A percentile compares a stretch with the other conserved stretches of the same genome.
phyloP scores from a whole-genome alignment of 257 asterid genomes.

The Petunia axillaris region DNA sequence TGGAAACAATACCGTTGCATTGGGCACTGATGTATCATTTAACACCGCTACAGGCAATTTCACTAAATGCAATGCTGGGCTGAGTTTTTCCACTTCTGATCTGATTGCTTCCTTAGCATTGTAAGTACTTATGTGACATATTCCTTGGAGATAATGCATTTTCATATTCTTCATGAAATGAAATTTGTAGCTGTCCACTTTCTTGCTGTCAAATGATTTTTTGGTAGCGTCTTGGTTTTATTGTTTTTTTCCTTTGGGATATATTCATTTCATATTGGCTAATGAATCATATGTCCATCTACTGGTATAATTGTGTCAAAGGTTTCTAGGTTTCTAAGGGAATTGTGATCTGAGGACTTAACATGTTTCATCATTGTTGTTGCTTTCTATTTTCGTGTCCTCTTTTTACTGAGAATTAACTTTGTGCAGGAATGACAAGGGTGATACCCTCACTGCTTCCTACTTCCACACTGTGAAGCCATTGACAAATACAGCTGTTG shows the following conservation, averaged over 20 bases:
- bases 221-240: neutral
- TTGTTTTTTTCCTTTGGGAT: neutral
- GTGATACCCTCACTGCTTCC: conserved; percentile 73
- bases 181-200: neutral
- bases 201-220: neutral
- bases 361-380: neutral
- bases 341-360: neutral
- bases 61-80: conserved; percentile 72
- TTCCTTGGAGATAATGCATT: neutral
- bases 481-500: conserved; percentile 79
- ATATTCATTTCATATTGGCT: neutral
- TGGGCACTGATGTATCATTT: conserved; percentile 88
- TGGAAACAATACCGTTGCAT: conserved; percentile 60
- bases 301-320: neutral
- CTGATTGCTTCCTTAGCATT: conserved; percentile 75
- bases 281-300: neutral
- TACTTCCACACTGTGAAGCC: conserved; percentile 84
- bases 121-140: conserved; percentile 50
- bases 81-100: conserved; percentile 71
- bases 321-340: neutral
- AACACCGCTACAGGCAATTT: conserved; percentile 87
- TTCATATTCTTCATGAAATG: neutral
- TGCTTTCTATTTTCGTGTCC: neutral
- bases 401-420: neutral
- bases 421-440: conserved; percentile 74